These are phyloP conservation scores for Phytophthora quininea DNA, from an alignment of 352 stramenopile species.

Conservation along the genomic window DNA sequence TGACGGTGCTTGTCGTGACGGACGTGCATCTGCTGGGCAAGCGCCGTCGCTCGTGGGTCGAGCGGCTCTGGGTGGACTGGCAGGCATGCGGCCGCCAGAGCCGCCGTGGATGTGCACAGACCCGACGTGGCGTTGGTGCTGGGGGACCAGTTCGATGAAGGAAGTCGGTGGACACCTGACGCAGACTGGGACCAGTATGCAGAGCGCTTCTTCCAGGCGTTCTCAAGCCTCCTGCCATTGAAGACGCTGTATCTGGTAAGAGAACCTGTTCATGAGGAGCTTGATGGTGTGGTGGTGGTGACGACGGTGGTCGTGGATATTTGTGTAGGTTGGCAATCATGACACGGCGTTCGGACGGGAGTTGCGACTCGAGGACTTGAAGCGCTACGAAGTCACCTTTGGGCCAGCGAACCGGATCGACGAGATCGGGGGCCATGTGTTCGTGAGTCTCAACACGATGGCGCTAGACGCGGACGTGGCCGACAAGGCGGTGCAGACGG, in stretches of 20 bases:
- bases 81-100: constrained; percentile 45
- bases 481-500: constrained; percentile 50
- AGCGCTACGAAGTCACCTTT: constrained; percentile 69
- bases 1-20: constrained; percentile 65
- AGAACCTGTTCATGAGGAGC: background rate
- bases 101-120: constrained; percentile 52
- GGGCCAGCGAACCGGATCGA: constrained; percentile 59
- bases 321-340: constrained; percentile 69
- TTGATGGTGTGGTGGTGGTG: background rate
- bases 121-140: constrained; percentile 69
- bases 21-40: constrained; percentile 83
- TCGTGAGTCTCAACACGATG: constrained; percentile 76
- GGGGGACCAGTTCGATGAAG: constrained; percentile 82
- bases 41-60: constrained; percentile 53
- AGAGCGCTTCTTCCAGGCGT: constrained; percentile 49
- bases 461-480: too few relatives aligned
- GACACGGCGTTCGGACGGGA: constrained; percentile 71
- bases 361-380: constrained; percentile 45
- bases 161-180: constrained; percentile 51
- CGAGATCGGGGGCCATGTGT: constrained; percentile 53
- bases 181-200: constrained; percentile 66
- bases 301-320: background rate
- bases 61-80: constrained; percentile 79
- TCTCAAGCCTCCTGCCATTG: constrained; percentile 43
- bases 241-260: constrained; percentile 65